Evolutionary conservation across 2,329 filamentous ascomycete species (phyloP).

Genomic region (Colletotrichum sublineola): DNA sequence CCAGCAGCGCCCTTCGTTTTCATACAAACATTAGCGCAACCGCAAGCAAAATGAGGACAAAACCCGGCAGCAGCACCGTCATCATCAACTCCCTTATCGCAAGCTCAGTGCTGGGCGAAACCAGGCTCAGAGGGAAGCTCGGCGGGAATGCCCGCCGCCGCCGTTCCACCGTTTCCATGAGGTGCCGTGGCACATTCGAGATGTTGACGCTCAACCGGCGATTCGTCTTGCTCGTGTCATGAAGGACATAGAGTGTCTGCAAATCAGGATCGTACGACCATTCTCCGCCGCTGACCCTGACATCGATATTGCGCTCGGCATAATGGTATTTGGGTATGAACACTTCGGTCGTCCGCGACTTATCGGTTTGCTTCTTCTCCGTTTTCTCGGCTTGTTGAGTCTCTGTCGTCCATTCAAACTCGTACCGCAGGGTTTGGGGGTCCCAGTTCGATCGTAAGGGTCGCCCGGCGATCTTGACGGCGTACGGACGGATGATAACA

Average conservation of each 20-base stretch:
- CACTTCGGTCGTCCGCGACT: conserved; percentile 53
- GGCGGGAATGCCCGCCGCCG: conserved; percentile 33
- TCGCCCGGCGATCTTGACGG: conserved; percentile 56
- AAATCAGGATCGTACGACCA: conserved; percentile 48
- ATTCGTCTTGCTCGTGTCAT: conserved; percentile 25
- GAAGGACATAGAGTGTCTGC: conserved; percentile 50
- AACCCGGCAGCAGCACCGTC: conserved; percentile 22
- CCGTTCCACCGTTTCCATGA: conserved; percentile 39
- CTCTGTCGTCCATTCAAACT: conserved; percentile 50
- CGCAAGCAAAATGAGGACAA: conserved; percentile 12
- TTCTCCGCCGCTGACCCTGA: conserved; percentile 48
- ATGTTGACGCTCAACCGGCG: conserved; percentile 48
- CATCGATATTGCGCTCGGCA: conserved; percentile 45
- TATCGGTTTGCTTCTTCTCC: conserved; percentile 35
- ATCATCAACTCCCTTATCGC: conserved; percentile 32
- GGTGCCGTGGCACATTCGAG: conserved; percentile 44
- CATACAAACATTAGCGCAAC: conserved; percentile 18
- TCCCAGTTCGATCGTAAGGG: conserved; percentile 53
- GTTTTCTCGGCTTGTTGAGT: not conserved
- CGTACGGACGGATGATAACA: conserved; percentile 57
- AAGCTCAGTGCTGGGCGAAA: conserved; percentile 26
- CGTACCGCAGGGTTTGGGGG: conserved; percentile 51
- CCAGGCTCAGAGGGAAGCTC: conserved; percentile 29
- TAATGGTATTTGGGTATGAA: conserved; percentile 58
- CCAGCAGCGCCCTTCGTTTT: too few species aligned